Evolutionary conservation across 2,329 filamentous ascomycete species (phyloP).

Genomic region (Aspergillus ochraceus): DNA sequence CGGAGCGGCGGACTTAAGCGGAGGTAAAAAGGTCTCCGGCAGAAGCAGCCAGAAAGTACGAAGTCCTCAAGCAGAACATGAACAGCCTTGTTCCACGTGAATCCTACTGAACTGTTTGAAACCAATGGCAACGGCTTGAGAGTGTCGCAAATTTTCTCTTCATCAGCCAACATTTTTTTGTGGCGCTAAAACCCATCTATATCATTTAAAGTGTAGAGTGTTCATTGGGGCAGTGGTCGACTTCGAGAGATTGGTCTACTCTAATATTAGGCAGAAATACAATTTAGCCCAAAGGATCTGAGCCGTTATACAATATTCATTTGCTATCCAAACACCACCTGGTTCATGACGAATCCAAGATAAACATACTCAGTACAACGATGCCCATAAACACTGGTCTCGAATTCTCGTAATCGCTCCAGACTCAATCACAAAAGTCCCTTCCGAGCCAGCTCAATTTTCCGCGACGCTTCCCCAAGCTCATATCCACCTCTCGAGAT

Average conservation of each 20-base stretch:
- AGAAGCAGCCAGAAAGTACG: background rate
- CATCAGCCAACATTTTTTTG: too few species aligned
- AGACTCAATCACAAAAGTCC: conserved; percentile 41
- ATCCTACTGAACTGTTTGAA: too few species aligned
- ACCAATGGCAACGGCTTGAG: too few species aligned
- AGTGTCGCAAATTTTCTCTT: too few species aligned
- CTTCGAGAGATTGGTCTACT: too few species aligned
- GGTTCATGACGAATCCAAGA: background rate
- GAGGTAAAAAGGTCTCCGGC: conserved; percentile 24
- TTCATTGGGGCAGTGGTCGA: too few species aligned
- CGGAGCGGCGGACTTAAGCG: conserved; percentile 30
- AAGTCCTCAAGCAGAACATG: too few species aligned
- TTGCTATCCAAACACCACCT: background rate
- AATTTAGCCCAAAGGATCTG: background rate
- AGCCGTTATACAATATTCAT: background rate
- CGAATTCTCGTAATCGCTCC: background rate
- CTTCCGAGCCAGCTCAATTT: conserved; percentile 52
- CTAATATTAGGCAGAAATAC: background rate
- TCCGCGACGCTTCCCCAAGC: conserved; percentile 47
- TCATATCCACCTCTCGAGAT: conserved; percentile 51
- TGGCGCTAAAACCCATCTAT: too few species aligned
- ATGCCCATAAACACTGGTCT: background rate
- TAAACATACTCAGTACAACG: background rate
- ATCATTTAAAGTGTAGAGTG: too few species aligned
- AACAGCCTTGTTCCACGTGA: too few species aligned